Evolutionary conservation across 2,329 filamentous ascomycete species (phyloP).

Genomic region (Penicillium sp.): DNA sequence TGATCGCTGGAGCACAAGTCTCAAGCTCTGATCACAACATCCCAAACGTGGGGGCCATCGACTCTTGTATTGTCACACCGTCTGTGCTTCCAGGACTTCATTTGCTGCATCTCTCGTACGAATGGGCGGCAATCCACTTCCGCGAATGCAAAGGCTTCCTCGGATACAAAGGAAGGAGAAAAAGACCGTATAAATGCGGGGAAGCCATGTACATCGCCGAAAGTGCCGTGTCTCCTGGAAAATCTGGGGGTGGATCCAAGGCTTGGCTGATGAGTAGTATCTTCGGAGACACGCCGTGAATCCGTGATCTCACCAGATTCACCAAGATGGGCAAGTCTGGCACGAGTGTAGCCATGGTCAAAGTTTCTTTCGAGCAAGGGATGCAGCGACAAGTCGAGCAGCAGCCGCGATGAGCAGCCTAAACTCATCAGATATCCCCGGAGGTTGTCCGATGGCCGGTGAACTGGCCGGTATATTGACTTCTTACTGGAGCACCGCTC

Average conservation of each 20-base stretch:
- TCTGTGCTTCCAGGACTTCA: background rate
- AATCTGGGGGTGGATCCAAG: background rate
- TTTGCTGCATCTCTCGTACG: background rate
- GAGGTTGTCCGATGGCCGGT: background rate
- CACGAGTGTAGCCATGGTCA: background rate
- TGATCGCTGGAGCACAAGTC: background rate
- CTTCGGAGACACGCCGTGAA: constrained; percentile 5
- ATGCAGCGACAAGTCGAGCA: background rate
- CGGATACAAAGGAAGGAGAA: background rate
- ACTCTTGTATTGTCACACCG: background rate
- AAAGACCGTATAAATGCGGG: constrained; percentile 15
- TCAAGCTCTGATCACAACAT: background rate
- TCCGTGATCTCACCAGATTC: background rate
- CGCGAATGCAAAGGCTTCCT: constrained; percentile 8
- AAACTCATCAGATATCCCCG: background rate
- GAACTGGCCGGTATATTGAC: background rate
- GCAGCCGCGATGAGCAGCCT: background rate
- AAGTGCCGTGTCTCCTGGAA: background rate
- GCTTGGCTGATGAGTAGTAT: constrained; percentile 16
- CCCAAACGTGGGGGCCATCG: background rate
- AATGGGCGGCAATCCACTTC: constrained; percentile 1
- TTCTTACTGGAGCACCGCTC: background rate
- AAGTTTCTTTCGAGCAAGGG: background rate
- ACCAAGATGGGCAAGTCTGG: background rate
- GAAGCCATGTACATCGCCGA: constrained; percentile 13